phyloP scores from a whole-genome alignment of 805 yeast genomes.

The Candida michaelii region DNA sequence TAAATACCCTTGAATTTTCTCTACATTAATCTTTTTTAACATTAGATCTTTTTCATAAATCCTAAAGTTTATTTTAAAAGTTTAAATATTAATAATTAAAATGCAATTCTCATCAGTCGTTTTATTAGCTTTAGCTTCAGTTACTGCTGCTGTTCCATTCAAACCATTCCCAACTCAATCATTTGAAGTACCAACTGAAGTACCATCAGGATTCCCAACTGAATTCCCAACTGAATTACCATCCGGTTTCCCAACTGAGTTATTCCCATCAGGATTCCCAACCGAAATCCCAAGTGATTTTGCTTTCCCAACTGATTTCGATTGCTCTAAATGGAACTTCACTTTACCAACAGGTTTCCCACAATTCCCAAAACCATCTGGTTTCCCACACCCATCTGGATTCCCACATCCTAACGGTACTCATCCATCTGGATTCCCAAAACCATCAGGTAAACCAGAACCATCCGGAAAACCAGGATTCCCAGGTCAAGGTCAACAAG shows the following conservation, averaged over 20 bases:
- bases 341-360: neutral
- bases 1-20: conserved; percentile 4
- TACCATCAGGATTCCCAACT: neutral
- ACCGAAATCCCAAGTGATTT: neutral
- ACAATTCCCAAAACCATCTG: neutral
- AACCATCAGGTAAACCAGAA: conserved; percentile 9
- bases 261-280: neutral
- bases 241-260: conserved; percentile 3
- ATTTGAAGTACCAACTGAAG: conserved; percentile 1
- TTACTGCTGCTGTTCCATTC: conserved; percentile 13
- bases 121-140: conserved; percentile 4
- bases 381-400: neutral
- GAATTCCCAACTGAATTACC: conserved; percentile 8
- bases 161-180: conserved; percentile 8
- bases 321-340: neutral
- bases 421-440: conserved; percentile 8
- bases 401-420: neutral
- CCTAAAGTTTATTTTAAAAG: neutral
- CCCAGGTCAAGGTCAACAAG: neutral
- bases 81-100: neutral
- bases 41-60: neutral
- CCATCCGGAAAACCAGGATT: conserved; percentile 13
- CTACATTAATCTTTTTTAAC: neutral
- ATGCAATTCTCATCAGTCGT: conserved; percentile 5
- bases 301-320: neutral